Evolutionary conservation across 768 basidiomycete species (phyloP).

Genomic region (Grammothele lineata): DNA sequence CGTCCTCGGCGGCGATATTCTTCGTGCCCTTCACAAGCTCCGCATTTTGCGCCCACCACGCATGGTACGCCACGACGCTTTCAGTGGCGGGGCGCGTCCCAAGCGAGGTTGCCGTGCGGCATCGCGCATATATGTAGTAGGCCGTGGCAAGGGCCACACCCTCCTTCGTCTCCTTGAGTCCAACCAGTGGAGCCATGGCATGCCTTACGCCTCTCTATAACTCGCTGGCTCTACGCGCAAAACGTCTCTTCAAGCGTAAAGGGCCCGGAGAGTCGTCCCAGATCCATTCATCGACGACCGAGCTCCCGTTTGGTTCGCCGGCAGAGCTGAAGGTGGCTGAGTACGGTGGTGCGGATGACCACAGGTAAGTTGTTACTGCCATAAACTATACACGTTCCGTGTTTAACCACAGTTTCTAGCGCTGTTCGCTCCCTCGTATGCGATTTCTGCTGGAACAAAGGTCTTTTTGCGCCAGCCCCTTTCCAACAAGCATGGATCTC

Average conservation of each 20-base stretch:
- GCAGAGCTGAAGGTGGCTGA: not conserved
- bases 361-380: not conserved
- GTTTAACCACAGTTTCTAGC: not conserved
- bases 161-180: not conserved
- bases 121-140: not conserved
- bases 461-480: conserved; percentile 2
- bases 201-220: conserved; percentile 1
- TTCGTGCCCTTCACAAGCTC: too few relatives aligned
- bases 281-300: not conserved
- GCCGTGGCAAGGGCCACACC: not conserved
- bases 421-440: conserved; percentile 1
- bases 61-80: too few relatives aligned
- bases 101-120: conserved; percentile 3
- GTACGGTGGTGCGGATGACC: not conserved
- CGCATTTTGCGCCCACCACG: too few relatives aligned
- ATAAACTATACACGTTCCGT: not conserved
- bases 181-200: conserved; percentile 1
- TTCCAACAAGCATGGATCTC: conserved; percentile 2
- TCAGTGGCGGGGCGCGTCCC: too few relatives aligned
- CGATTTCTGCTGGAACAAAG: conserved; percentile 1
- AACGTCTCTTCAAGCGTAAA: not conserved
- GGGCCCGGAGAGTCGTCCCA: not conserved
- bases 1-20: too few relatives aligned
- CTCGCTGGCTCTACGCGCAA: not conserved
- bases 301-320: not conserved